Evolutionary conservation across 1,284 basidiomycete genomes (phyloP).

Genomic region (Cerioporus squamosus): DNA sequence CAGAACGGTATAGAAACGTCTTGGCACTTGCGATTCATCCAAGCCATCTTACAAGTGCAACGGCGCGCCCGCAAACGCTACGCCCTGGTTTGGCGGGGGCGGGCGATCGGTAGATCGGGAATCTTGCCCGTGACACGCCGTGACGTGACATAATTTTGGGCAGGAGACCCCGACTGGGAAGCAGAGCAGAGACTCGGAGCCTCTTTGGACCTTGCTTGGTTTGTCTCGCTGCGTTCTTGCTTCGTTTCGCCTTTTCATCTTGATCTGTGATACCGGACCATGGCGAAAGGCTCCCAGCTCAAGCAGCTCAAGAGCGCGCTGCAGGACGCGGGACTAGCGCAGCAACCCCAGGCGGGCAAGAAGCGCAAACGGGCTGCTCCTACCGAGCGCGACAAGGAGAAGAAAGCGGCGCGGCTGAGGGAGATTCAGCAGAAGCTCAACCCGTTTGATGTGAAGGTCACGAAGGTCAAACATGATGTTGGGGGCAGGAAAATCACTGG

Average conservation of each 20-base stretch:
- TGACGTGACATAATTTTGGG: conserved; percentile 20
- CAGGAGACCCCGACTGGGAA: too few relatives aligned
- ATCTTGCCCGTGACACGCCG: background rate
- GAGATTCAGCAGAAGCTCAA: conserved; percentile 89
- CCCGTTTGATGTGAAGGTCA: conserved; percentile 92
- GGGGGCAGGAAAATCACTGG: conserved; percentile 89
- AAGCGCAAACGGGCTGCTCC: conserved; percentile 69
- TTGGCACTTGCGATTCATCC: too few relatives aligned
- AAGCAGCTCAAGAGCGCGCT: conserved; percentile 88
- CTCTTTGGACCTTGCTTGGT: too few relatives aligned
- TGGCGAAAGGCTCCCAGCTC: conserved; percentile 82
- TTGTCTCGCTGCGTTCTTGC: background rate
- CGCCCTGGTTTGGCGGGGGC: too few relatives aligned
- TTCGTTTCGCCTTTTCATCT: background rate
- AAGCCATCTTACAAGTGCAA: too few relatives aligned
- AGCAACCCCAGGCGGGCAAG: conserved; percentile 60
- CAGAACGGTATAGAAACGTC: too few relatives aligned
- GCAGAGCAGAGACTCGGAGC: too few relatives aligned
- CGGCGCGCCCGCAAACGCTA: too few relatives aligned
- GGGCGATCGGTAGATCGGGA: background rate
- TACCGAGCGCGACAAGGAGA: conserved; percentile 77
- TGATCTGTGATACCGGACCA: conserved; percentile 26
- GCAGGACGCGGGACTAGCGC: conserved; percentile 74
- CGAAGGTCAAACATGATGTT: conserved; percentile 91
- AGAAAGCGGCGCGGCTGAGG: conserved; percentile 78